These are phyloP conservation scores for Stropharia rugosoannulata DNA, from an alignment of 768 basidiomycete species.

Conservation along the genomic window DNA sequence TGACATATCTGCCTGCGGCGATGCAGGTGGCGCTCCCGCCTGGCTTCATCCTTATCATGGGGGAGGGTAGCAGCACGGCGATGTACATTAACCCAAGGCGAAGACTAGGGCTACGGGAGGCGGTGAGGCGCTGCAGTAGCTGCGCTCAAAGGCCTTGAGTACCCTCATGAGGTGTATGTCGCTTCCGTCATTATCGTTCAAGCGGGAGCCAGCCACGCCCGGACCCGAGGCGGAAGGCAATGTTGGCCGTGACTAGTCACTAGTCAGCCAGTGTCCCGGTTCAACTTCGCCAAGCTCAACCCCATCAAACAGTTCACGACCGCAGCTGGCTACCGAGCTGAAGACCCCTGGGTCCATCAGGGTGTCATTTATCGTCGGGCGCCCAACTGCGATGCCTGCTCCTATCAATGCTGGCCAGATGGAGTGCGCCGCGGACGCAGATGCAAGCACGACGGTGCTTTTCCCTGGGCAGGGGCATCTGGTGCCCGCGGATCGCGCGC, in stretches of 20 bases:
- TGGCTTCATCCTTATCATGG: not conserved
- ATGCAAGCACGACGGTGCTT: not conserved
- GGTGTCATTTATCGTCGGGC: slow-evolving; percentile 15
- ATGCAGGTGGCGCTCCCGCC: not conserved
- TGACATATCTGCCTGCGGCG: slow-evolving; percentile 1
- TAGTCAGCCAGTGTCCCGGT: not conserved
- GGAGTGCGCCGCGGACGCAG: not conserved
- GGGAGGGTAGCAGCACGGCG: slow-evolving; percentile 1
- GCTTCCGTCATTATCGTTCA: slow-evolving; percentile 15
- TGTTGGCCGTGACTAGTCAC: not conserved
- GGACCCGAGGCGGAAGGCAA: slow-evolving; percentile 2
- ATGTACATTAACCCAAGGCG: not conserved
- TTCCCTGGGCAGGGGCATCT: no score
- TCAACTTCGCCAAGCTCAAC: not conserved
- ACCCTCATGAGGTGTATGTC: slow-evolving; percentile 21
- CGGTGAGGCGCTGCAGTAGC: slow-evolving; percentile 7
- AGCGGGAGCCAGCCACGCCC: slow-evolving; percentile 10
- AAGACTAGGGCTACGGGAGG: not conserved
- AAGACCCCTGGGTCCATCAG: slow-evolving; percentile 12
- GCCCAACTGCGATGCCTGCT: not conserved
- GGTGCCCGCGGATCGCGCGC: not conserved
- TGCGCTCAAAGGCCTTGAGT: slow-evolving; percentile 16
- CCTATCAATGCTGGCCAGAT: not conserved
- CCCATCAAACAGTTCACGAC: not conserved
- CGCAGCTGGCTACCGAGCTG: slow-evolving; percentile 7